Base-by-base conservation (phyloP, 2,329 filamentous ascomycete genomes). In the Ophiocordyceps camponoti-leonardi region DNA sequence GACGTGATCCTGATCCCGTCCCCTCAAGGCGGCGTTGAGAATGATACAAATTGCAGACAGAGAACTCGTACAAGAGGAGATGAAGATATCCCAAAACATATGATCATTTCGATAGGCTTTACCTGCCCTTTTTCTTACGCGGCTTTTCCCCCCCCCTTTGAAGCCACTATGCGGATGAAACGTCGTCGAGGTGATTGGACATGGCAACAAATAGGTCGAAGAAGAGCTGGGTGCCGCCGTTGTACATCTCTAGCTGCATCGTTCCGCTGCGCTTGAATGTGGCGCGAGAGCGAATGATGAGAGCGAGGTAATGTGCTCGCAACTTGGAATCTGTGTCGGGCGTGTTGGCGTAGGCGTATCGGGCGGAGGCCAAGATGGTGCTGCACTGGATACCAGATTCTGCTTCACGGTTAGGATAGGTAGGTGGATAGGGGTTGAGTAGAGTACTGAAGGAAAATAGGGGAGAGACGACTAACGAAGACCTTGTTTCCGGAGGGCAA, bases 191-290 rank as follows among this genome's bases (percentile, higher is more conserved):
- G 58, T 94, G 86, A 60, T 94, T 94, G 65, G 84, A 87, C 65
- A 94, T 77, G 18, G 88, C 86, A 44, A 94, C 88, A 60, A 94
- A 95, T 41, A 94, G 70, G 59, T 94, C 88, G 59, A 94, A 95
- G 68, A 94, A 94, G 48, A 94, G 70, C 57, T 83, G 75, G 1
- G 71, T 83, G 45, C 86, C 86, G 26, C 88, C 88, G 49, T 78
- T 77, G 61, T 83, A 83, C 87, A 95, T 94, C 67, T 94, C 87
- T 53, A 85, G 77, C 65, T 94, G 88, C 87, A 94, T 94, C 4
- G 87, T 94, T 46, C 87, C 86, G 63, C 86, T 94, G 46, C 86
- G 75, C 71, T 94, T 94, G 66, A 95, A 94, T 2, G 86, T 94
- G 58, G 77, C 75, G 52, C 88, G 77, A 54, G 82, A 86, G 52